Conservation (phyloP, 148 eudicot genomes). For the Spergularia marina region DNA sequence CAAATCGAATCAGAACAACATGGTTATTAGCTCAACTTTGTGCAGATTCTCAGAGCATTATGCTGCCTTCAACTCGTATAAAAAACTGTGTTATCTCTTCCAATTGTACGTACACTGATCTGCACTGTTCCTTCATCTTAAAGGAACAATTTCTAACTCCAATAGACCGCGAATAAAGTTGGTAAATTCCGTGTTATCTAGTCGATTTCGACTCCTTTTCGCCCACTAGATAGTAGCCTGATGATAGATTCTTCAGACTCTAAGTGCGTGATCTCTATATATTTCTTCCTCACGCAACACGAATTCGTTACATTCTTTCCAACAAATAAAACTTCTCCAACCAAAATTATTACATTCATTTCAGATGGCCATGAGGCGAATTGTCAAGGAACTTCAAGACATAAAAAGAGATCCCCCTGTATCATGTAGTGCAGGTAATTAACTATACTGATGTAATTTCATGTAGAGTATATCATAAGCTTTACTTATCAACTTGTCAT, state of each 20-base stretch:
- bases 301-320: not conserved
- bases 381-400: conserved; percentile 64
- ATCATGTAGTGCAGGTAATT: conserved; percentile 61
- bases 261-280: conserved; percentile 8
- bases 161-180: not conserved
- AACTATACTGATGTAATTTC: too few relatives aligned
- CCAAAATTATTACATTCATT: not conserved
- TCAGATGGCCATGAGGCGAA: conserved; percentile 55
- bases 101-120: not conserved
- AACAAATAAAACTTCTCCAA: not conserved
- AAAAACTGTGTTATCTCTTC: too few relatives aligned
- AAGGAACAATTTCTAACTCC: conserved; percentile 17
- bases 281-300: conserved; percentile 4
- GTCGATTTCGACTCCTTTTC: not conserved
- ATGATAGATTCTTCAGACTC: too few relatives aligned
- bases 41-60: too few relatives aligned
- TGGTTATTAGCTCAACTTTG: too few relatives aligned
- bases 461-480: too few relatives aligned
- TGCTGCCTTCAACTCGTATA: too few relatives aligned
- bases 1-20: not conserved
- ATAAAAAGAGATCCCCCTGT: conserved; percentile 56
- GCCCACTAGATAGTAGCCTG: not conserved
- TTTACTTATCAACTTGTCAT: too few relatives aligned
- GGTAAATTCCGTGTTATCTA: conserved; percentile 5
- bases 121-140: conserved; percentile 5